A percentile compares a stretch with the other conserved stretches of the same genome.
These are phyloP conservation scores for Scedosporium apiospermum DNA, from an alignment of 2,329 filamentous ascomycete species.

Conservation along the genomic window DNA sequence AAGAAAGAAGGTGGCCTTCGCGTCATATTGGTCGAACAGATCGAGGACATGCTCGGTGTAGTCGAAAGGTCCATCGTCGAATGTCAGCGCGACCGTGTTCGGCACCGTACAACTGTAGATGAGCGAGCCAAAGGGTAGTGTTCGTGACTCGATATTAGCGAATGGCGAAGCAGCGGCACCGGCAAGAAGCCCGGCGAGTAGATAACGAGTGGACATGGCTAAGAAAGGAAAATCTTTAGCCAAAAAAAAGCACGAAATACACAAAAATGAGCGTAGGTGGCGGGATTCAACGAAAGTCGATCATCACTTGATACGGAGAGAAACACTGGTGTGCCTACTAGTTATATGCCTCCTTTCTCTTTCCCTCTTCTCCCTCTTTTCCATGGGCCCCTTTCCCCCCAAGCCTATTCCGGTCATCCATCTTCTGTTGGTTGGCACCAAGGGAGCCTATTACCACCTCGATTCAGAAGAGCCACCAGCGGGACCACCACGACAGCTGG, in stretches of 20 bases:
- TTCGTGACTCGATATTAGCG: not conserved
- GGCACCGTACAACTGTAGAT: slow-evolving; percentile 18
- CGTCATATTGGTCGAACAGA: slow-evolving; percentile 18
- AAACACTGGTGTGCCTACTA: too few relatives aligned
- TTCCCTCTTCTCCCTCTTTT: too few relatives aligned
- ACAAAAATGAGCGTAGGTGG: not conserved
- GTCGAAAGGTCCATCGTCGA: slow-evolving; percentile 34
- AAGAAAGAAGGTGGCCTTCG: slow-evolving; percentile 29
- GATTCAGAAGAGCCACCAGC: not conserved
- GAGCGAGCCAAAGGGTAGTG: not conserved
- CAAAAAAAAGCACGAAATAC: not conserved
- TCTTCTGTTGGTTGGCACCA: not conserved
- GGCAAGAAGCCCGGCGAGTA: not conserved
- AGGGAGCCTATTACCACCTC: not conserved
- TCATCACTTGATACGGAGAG: too few relatives aligned
- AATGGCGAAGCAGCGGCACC: not conserved
- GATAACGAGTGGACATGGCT: not conserved
- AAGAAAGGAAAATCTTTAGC: not conserved
- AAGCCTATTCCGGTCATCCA: not conserved
- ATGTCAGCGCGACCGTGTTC: slow-evolving; percentile 32
- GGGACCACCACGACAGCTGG: not conserved
- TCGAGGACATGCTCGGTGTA: slow-evolving; percentile 33
- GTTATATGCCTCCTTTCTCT: too few relatives aligned
- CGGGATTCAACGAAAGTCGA: not conserved
- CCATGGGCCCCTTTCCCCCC: not conserved